A percentile compares a stretch with the other conserved stretches of the same genome.
Conservation (phyloP, 2,329 filamentous ascomycete genomes). For the Nectriaceae sp. region DNA sequence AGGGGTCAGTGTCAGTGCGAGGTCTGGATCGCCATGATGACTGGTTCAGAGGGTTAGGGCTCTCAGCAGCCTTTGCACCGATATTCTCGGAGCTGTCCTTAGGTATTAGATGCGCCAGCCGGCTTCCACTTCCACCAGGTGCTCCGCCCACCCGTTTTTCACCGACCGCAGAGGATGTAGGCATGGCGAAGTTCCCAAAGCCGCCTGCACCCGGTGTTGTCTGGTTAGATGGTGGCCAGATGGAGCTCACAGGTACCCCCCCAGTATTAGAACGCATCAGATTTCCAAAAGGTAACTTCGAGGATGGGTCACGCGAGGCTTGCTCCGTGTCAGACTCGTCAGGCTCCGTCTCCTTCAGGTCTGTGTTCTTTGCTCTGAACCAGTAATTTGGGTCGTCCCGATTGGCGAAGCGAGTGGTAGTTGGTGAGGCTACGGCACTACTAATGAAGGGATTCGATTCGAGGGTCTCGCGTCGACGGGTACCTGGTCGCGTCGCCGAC, state of each 20-base stretch:
- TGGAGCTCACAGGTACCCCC: constrained; percentile 45
- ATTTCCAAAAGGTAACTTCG: constrained; percentile 43
- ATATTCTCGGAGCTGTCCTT: constrained; percentile 74
- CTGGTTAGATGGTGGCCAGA: constrained; percentile 51
- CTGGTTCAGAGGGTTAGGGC: constrained; percentile 40
- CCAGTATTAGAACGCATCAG: constrained; percentile 58
- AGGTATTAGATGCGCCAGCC: constrained; percentile 81
- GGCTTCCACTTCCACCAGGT: constrained; percentile 80
- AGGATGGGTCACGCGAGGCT: constrained; percentile 32
- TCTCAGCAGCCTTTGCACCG: constrained; percentile 52
- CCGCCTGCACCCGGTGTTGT: constrained; percentile 66
- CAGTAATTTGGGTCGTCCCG: constrained; percentile 65
- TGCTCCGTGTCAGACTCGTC: constrained; percentile 48
- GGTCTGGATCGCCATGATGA: constrained; percentile 61
- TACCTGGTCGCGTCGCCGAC: constrained; percentile 68
- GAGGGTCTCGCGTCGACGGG: constrained; percentile 78
- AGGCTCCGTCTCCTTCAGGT: constrained; percentile 57
- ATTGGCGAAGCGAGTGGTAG: constrained; percentile 56
- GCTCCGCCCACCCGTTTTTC: constrained; percentile 76
- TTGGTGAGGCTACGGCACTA: constrained; percentile 60
- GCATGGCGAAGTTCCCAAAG: constrained; percentile 87
- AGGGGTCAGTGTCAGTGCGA: constrained; percentile 75
- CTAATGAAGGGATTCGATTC: constrained; percentile 66
- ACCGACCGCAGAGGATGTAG: constrained; percentile 54
- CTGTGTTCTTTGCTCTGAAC: constrained; percentile 55